Evolutionary conservation across 108 stramenopile species (phyloP).

Genomic region (Epipyxis sp.): DNA sequence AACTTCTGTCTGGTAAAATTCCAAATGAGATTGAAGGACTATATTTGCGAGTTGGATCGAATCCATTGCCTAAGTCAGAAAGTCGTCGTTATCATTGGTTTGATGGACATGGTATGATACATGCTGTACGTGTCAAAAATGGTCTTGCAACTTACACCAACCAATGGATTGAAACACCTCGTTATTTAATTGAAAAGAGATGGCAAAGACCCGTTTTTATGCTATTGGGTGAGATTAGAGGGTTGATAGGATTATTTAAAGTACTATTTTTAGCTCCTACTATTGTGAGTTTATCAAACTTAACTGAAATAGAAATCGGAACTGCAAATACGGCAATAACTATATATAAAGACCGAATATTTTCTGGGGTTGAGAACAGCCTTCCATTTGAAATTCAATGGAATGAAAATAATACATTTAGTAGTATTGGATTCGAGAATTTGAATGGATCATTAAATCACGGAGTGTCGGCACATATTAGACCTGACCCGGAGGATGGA

Average conservation of each 20-base stretch:
- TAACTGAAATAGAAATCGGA: not conserved
- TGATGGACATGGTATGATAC: slow-evolving; percentile 36
- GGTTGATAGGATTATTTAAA: slow-evolving; percentile 26
- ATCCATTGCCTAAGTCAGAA: slow-evolving; percentile 27
- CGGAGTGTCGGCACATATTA: slow-evolving; percentile 17
- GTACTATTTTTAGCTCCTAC: slow-evolving; percentile 1
- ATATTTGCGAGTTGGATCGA: slow-evolving; percentile 31
- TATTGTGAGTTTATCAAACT: slow-evolving; percentile 4
- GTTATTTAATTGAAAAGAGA: slow-evolving; percentile 1
- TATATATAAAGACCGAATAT: slow-evolving; percentile 23
- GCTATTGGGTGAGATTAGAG: slow-evolving; percentile 28
- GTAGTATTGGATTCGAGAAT: slow-evolving; percentile 19
- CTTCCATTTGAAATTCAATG: slow-evolving; percentile 33
- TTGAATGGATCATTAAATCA: slow-evolving; percentile 5
- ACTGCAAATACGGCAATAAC: slow-evolving; percentile 32
- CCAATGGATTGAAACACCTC: slow-evolving; percentile 31
- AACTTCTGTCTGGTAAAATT: not conserved
- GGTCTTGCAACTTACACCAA: slow-evolving; percentile 28
- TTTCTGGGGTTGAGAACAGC: slow-evolving; percentile 8
- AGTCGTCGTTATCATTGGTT: slow-evolving; percentile 34
- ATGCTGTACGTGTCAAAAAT: slow-evolving; percentile 22
- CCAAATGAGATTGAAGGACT: not conserved
- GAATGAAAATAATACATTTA: slow-evolving; percentile 31
- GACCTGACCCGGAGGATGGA: slow-evolving; percentile 12
- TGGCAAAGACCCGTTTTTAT: slow-evolving; percentile 10